These are phyloP conservation scores for Fistulifera pelliculosa DNA, from an alignment of 108 stramenopile genomes.

Conservation along the genomic window DNA sequence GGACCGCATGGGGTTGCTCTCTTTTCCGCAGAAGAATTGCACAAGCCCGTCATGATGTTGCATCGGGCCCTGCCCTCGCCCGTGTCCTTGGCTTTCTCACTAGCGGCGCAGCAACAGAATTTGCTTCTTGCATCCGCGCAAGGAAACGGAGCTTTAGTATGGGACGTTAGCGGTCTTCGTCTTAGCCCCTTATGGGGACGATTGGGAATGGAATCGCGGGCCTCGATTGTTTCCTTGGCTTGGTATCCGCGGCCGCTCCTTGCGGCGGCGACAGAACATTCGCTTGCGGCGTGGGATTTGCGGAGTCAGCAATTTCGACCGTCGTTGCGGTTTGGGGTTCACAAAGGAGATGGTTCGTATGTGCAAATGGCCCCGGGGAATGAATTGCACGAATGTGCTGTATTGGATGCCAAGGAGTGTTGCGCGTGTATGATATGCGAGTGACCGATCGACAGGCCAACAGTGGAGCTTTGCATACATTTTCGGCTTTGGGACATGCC, in stretches of 20 bases:
- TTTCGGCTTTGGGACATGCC: constrained; percentile 34
- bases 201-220: constrained; percentile 19
- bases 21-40: constrained; percentile 26
- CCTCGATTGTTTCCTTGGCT: constrained; percentile 23
- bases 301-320: constrained; percentile 37
- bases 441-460: constrained; percentile 25
- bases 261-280: constrained; percentile 34
- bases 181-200: constrained; percentile 58
- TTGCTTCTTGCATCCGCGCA: constrained; percentile 55
- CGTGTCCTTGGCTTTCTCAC: too few species aligned
- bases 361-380: constrained; percentile 46
- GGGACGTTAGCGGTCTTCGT: constrained; percentile 71
- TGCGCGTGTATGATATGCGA: constrained; percentile 59
- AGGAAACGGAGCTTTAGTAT: constrained; percentile 56
- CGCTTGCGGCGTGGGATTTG: constrained; percentile 56
- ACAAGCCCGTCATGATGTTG: constrained; percentile 31
- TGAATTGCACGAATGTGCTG: constrained; percentile 48
- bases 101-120: background rate
- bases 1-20: constrained; percentile 37
- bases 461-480: constrained; percentile 13
- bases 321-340: constrained; percentile 31
- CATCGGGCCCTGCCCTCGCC: constrained; percentile 20
- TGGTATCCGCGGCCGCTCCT: constrained; percentile 33
- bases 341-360: constrained; percentile 15
- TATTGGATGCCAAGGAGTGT: constrained; percentile 46